Base-by-base conservation (phyloP, 176 grass and related monocot species). In the Bromus sterilis region DNA sequence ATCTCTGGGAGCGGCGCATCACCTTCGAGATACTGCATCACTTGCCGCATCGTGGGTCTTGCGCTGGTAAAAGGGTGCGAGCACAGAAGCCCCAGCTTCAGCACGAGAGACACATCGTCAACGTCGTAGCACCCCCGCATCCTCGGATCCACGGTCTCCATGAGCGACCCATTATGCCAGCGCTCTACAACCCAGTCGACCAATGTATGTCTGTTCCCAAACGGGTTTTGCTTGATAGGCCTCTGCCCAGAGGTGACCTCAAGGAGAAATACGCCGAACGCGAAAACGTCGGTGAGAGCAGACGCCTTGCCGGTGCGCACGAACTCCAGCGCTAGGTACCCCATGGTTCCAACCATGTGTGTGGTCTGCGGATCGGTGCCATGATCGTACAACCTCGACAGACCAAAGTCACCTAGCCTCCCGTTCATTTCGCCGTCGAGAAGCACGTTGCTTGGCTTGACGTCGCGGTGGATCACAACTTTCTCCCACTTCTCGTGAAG, bases 401-500 rank as follows among this genome's bases (percentile, higher is more conserved):
- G 69, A 14, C 84, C 84, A 33, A 86, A 86, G 34, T 86, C 84
- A 7, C 84, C 84, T 2, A 86, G 49, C 2, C 69, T 37, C 42
- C 68, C 84, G 26, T 86, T 86, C 77, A 80, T 80, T 9, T 80
- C 84, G 14, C 2, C 6, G 7, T 86, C 84, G 16, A 86, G 42
- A 13, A 86, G 84, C 1, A 86, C 46, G 16, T 74, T 86, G 43
- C 68, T 80, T 6, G 84, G 68, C 25, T 86, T 86, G 12, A 86
- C 25, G 11, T 86, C 83, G 23, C 83, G 40, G 76, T 85, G 75
- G 24, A 85, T n/a, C 14, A 85, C 66, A 14, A 85, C 16, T 11
- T 85, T 85, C 40, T 85, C 83, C 75, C 83, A 85, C 83, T 78
- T 61, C n/a, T 85, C 83, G 28, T 85, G 75, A 7, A 85, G 83